Percentiles rank a stretch among this genome's conserved stretches.
phyloP scores from a whole-genome alignment of 2,329 filamentous ascomycete genomes.

The Trichoderma aggressivum region DNA sequence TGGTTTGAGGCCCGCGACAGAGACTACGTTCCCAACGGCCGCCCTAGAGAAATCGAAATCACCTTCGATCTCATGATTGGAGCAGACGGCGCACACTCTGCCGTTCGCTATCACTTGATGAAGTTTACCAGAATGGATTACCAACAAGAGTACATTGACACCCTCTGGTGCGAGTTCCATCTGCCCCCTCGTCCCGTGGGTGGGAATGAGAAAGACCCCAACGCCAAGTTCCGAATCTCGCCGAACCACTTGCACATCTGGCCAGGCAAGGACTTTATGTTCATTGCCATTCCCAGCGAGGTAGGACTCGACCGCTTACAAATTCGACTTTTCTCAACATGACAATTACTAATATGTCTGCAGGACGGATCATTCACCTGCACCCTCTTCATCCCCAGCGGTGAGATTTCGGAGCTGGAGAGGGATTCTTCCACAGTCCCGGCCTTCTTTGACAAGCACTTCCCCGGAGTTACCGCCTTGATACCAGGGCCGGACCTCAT shows the following conservation, averaged over 20 bases:
- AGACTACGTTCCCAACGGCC: conserved; percentile 35
- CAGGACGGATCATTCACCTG: conserved; percentile 90
- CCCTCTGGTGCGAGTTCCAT: conserved; percentile 93
- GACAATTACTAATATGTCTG: not conserved
- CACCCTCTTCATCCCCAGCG: conserved; percentile 81
- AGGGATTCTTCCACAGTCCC: conserved; percentile 57
- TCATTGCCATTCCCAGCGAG: conserved; percentile 85
- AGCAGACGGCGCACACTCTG: conserved; percentile 91
- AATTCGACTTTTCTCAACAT: conserved; percentile 1
- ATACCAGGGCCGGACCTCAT: conserved; percentile 67
- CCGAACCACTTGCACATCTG: conserved; percentile 96
- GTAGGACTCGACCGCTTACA: conserved; percentile 37
- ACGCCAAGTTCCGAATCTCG: conserved; percentile 69
- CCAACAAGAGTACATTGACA: conserved; percentile 91
- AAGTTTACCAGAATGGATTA: conserved; percentile 91
- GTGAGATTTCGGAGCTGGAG: conserved; percentile 67
- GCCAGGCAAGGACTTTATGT: conserved; percentile 94
- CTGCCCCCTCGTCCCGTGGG: conserved; percentile 55
- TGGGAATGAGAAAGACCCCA: conserved; percentile 27
- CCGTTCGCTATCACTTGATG: conserved; percentile 90
- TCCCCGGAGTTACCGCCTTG: conserved; percentile 76
- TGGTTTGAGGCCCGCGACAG: conserved; percentile 71
- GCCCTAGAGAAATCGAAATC: conserved; percentile 72
- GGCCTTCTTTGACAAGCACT: conserved; percentile 75
- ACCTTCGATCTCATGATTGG: conserved; percentile 92